These are phyloP conservation scores for Nitzschia sp. DNA, from an alignment of 108 stramenopile genomes.

Conservation along the genomic window DNA sequence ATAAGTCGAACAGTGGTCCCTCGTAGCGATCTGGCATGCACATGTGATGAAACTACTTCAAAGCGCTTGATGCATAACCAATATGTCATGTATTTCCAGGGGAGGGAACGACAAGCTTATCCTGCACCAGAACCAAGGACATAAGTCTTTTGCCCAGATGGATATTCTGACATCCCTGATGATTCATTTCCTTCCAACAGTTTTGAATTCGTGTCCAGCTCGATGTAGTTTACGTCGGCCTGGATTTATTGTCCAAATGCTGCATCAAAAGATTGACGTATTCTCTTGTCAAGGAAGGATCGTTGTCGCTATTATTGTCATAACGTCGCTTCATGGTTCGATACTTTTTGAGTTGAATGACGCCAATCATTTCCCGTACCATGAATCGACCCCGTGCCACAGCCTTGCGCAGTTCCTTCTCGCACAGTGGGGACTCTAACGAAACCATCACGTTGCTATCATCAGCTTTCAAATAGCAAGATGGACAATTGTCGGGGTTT, in stretches of 20 bases:
- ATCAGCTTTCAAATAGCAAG: conserved; percentile 34
- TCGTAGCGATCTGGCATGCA: too few species aligned
- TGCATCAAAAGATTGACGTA: not conserved
- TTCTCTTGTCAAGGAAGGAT: not conserved
- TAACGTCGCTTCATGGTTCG: conserved; percentile 61
- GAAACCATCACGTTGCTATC: not conserved
- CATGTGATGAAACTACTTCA: too few species aligned
- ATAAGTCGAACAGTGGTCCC: too few species aligned
- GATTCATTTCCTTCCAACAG: too few species aligned
- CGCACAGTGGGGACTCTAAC: conserved; percentile 44
- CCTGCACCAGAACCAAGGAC: too few species aligned
- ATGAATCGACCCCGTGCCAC: conserved; percentile 84
- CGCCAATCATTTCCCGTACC: conserved; percentile 78
- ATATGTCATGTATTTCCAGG: too few species aligned
- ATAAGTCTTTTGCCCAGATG: too few species aligned
- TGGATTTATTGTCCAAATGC: not conserved
- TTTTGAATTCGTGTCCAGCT: too few species aligned
- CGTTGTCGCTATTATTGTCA: conserved; percentile 5
- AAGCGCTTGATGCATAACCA: too few species aligned
- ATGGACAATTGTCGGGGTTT: conserved; percentile 66
- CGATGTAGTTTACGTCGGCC: not conserved
- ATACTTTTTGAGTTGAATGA: conserved; percentile 83
- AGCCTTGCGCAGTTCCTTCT: conserved; percentile 84
- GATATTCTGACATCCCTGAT: too few species aligned
- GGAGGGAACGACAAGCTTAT: too few species aligned